Base-by-base conservation (phyloP, 345 rosid species). In the Brassica nigra region DNA sequence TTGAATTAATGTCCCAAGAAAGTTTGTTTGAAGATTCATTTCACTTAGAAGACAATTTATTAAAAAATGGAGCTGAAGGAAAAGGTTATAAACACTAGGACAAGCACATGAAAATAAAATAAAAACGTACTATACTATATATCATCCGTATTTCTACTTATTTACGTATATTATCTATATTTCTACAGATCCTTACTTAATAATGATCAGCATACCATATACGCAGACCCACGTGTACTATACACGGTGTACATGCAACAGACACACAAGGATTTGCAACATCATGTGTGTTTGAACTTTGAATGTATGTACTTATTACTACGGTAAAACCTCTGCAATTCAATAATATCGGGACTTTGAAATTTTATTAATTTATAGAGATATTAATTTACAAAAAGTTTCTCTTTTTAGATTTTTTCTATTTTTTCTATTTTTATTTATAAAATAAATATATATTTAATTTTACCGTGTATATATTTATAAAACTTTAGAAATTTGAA, bases 1-100 rank as follows among this genome's bases (percentile, higher is more conserved):
- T 68, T 71, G 1, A 86, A 59, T 84, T 84, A 84, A 83, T 85
- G 84, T 82, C 65, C 76, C 80, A 66, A 82, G 74, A 76, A 68
- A 72, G 57, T 75, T 69, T 75, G 83, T 75, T 80, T 70, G 57
- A 64, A 75, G 75, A 20, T 68, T 42, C 23, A 66, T 78, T 63
- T 52, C 63, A 52, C 57, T 34, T 29, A 42, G 7, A 8, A 59
- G 34, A 73, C 44, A 23, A 2, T 74, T 55, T 6, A 63, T 4
- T n/a, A 79, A 31, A 12, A 68, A 62, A 14, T 57, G 27, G 31
- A 75, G 76, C 39, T 54, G 68, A 54, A 59, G 66, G 72, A 70
- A 37, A 80, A 39, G 5, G 33, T 79, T 68, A 61, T 59, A 68
- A 79, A 66, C 78, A 74, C 78, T 69, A 74, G 78, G 74, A 67